Conservation (phyloP, 192 early-diverging fungal species). For the Chytriomyces confervae region DNA sequence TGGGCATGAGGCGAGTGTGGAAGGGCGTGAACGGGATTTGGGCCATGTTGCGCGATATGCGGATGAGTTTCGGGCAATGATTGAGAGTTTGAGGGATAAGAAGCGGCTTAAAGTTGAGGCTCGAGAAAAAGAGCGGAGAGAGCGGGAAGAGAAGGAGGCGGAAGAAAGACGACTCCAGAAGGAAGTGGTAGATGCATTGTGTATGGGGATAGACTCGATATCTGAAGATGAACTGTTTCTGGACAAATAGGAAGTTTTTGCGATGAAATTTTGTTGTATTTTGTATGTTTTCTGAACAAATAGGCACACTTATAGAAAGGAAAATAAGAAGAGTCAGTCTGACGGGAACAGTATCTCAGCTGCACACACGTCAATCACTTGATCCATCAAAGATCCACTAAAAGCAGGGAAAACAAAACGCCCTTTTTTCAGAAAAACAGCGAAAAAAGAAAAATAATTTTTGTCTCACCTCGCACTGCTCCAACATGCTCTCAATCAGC, state of each 20-base stretch:
- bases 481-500: slow-evolving; percentile 56
- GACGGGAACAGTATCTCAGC: too few relatives aligned
- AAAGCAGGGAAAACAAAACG: not conserved
- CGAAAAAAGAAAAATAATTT: not conserved
- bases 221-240: not conserved
- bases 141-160: not conserved
- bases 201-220: not conserved
- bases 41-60: slow-evolving; percentile 4
- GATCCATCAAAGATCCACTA: slow-evolving; percentile 52
- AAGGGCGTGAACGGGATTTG: slow-evolving; percentile 4
- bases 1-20: slow-evolving; percentile 8
- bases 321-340: too few relatives aligned
- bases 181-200: not conserved
- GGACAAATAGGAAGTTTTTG: not conserved
- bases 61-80: slow-evolving; percentile 10
- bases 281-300: not conserved
- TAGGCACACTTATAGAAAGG: too few relatives aligned
- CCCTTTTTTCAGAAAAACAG: not conserved
- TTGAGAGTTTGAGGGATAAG: slow-evolving; percentile 17
- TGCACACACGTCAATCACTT: slow-evolving; percentile 11
- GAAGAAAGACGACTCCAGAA: not conserved
- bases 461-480: slow-evolving; percentile 47
- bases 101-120: not conserved
- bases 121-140: not conserved
- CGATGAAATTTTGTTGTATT: not conserved